These are phyloP conservation scores for Erodium trifolium DNA, from an alignment of 441 rosid genomes.

Conservation along the genomic window DNA sequence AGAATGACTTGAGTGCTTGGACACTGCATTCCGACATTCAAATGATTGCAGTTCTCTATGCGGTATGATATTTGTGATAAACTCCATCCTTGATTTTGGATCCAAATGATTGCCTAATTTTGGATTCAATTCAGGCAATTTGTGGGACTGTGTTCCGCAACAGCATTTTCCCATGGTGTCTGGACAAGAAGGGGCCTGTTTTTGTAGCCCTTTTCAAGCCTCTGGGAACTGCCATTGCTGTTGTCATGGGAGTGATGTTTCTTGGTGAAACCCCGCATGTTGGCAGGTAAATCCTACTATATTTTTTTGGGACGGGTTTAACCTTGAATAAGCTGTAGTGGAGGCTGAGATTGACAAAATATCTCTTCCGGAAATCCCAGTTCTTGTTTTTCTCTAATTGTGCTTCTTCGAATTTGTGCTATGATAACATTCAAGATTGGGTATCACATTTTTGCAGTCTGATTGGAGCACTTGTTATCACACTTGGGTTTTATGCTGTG, in stretches of 20 bases:
- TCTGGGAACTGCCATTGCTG: background rate
- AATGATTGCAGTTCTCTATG: constrained; percentile 26
- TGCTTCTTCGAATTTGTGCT: background rate
- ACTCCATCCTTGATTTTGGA: too few relatives aligned
- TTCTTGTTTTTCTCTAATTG: background rate
- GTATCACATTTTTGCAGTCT: background rate
- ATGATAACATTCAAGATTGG: background rate
- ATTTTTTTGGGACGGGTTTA: background rate
- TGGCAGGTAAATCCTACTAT: constrained; percentile 32
- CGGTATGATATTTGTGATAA: constrained; percentile 24
- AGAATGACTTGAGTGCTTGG: constrained; percentile 34
- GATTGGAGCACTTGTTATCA: background rate
- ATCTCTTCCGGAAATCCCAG: background rate
- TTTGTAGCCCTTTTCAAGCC: constrained; percentile 4
- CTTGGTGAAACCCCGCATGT: constrained; percentile 35
- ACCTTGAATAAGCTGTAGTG: background rate
- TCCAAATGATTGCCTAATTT: background rate
- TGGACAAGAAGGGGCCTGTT: constrained; percentile 14
- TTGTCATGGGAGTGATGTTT: constrained; percentile 14
- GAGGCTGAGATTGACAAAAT: background rate
- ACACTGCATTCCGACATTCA: constrained; percentile 27
- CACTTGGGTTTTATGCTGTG: constrained; percentile 1
- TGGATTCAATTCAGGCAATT: background rate
- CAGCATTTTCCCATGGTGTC: constrained; percentile 27
- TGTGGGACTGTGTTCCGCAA: constrained; percentile 3